phyloP scores from a whole-genome alignment of 495 filamentous ascomycete genomes.

The Daldinia decipiens region DNA sequence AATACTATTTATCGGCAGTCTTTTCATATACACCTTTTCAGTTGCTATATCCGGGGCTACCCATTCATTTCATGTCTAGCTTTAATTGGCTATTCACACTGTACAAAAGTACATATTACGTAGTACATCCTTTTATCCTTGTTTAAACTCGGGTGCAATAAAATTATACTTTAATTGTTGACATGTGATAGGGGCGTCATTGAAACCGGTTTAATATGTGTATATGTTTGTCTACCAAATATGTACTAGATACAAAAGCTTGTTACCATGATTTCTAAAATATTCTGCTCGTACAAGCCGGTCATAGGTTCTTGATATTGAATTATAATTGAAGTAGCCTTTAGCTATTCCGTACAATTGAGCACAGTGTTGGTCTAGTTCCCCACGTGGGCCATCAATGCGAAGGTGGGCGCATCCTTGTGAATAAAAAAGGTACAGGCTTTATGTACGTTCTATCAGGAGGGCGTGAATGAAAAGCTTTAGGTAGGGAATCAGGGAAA shows the following conservation, averaged over 20 bases:
- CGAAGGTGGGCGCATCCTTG: conserved; percentile 38
- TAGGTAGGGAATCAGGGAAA: conserved; percentile 25
- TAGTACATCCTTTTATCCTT: neutral
- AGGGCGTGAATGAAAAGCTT: neutral
- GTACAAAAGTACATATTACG: conserved; percentile 1
- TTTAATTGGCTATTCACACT: neutral
- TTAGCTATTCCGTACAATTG: neutral
- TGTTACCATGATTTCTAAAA: neutral
- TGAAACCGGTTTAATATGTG: neutral
- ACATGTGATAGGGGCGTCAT: conserved; percentile 5
- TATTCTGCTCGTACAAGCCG: neutral
- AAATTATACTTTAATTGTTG: neutral
- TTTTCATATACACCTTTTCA: neutral
- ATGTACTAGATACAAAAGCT: neutral
- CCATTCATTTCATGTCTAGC: neutral
- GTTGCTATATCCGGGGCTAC: neutral
- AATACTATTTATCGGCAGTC: too few species aligned
- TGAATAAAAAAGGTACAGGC: conserved; percentile 30
- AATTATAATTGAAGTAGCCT: neutral
- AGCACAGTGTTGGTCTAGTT: neutral
- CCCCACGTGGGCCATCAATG: conserved; percentile 27
- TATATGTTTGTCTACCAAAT: neutral
- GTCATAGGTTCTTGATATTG: neutral
- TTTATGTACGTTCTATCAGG: neutral
- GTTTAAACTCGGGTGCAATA: conserved; percentile 4